Evolutionary conservation across 2,329 filamentous ascomycete species (phyloP).

Genomic region (Ophiostoma tasmaniense): DNA sequence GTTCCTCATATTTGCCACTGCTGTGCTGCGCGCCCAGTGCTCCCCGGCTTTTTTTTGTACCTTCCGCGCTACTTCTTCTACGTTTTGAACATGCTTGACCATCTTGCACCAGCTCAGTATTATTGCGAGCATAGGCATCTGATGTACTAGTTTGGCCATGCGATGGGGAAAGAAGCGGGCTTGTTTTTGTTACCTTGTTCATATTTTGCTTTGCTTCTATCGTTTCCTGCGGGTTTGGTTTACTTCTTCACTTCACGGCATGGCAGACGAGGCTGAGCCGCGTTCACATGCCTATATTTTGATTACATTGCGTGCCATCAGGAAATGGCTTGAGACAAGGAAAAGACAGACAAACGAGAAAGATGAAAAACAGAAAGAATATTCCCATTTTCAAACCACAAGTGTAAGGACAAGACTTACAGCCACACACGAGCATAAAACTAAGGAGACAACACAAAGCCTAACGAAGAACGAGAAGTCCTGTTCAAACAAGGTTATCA

Average conservation of each 20-base stretch:
- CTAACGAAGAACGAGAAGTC: not conserved
- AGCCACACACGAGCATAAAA: not conserved
- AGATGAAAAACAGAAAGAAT: slow-evolving; percentile 8
- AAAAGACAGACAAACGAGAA: slow-evolving; percentile 4
- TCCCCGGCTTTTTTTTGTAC: not conserved
- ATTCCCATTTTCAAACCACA: slow-evolving; percentile 1
- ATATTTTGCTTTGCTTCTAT: not conserved
- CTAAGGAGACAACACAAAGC: not conserved
- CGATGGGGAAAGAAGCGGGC: not conserved
- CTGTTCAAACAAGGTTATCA: not conserved
- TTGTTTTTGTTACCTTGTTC: not conserved
- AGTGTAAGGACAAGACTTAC: not conserved
- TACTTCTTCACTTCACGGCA: not conserved
- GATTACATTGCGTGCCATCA: not conserved
- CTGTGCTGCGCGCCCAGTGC: not conserved
- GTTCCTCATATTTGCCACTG: slow-evolving; percentile 4
- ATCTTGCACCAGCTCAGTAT: not conserved
- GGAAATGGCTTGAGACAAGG: not conserved
- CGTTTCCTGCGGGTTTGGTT: not conserved
- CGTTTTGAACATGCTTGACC: not conserved
- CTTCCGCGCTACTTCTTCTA: not conserved
- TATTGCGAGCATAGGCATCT: not conserved
- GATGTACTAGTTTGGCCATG: not conserved
- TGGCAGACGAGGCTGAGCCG: not conserved
- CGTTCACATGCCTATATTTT: not conserved